A percentile compares a stretch with the other conserved stretches of the same genome.
Evolutionary conservation across 192 early-diverging fungal species (phyloP).

Genomic region (Fimicolochytrium jonesii): DNA sequence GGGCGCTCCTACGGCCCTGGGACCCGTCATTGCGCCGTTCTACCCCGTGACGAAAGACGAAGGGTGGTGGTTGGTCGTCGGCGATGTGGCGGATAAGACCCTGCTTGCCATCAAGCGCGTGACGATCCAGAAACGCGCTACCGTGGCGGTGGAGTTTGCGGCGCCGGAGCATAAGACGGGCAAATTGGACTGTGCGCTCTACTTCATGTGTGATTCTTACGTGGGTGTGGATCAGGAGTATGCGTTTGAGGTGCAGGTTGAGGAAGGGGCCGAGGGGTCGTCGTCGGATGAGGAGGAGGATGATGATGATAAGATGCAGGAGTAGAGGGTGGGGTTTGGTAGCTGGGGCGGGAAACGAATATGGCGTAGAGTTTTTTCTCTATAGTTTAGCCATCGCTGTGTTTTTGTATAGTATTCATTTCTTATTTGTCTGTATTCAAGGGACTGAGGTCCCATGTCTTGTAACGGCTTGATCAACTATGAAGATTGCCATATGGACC

Average conservation of each 20-base stretch:
- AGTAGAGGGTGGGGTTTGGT: no score
- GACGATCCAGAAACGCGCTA: conserved; percentile 55
- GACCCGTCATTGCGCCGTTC: conserved; percentile 86
- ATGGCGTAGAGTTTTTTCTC: no score
- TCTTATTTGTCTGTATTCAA: no score
- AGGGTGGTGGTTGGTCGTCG: conserved; percentile 97
- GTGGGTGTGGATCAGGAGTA: conserved; percentile 96
- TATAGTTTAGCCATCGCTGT: no score
- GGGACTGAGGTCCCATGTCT: no score
- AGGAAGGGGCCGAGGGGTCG: conserved; percentile 26
- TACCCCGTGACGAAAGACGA: conserved; percentile 88
- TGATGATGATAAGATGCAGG: conserved; percentile 16
- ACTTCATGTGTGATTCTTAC: conserved; percentile 92
- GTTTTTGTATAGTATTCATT: no score
- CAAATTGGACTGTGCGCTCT: conserved; percentile 61
- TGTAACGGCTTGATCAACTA: no score
- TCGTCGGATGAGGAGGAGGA: conserved; percentile 16
- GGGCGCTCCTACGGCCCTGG: conserved; percentile 47
- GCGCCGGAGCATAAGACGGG: conserved; percentile 57
- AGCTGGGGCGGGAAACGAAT: no score
- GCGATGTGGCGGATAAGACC: conserved; percentile 69
- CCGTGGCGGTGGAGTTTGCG: conserved; percentile 78
- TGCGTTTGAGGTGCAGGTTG: conserved; percentile 34
- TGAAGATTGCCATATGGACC: no score
- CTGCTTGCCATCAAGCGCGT: conserved; percentile 88